Base-by-base conservation (phyloP, 2,329 filamentous ascomycete genomes). In the Grosmannia clavigera region DNA sequence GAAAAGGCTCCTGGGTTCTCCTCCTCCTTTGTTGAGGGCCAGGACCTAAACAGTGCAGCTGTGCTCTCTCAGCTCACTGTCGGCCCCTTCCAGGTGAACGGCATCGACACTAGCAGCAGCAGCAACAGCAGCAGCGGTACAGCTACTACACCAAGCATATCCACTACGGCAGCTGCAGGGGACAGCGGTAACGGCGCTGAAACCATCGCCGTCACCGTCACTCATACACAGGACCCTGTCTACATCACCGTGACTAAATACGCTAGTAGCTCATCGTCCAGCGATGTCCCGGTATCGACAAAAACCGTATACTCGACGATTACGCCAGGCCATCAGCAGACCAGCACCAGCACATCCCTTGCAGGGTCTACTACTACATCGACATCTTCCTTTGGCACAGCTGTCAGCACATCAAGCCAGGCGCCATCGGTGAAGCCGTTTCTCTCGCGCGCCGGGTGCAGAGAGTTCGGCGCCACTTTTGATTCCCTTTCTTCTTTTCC, bases 11-110 rank as follows among this genome's bases (percentile, higher is more conserved):
- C 25, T 40, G 29, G 31, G 43, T 62, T 56, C 38, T 65, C 58
- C 3, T 64, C 67, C 55, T 55, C 63, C 25, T 79, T 72, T 61
- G 65, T 69, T 56, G 61, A 69, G 2, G 66, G 72, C 52, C 72
- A 74, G 61, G 70, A 77, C 66, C 69, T 76, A 59, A 75, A 74
- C 67, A 69, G 67, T 59, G 73, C 72, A 31, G 79, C 75, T 53
- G 74, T 81, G 63, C 66, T 73, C 61, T 66, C 66, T 4, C 78
- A 81, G 70, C 75, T 81, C 67, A 61, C 59, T 12, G 62, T 64
- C 40, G 74, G 70, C 62, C 72, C 74, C 66, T 81, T 75, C 64
- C 69, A 76, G 58, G 76, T 81, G 51, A 40, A 5, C 51, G 43
- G 50, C 46, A 67, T 61, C 19, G 61, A 59, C 27, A 58, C 54